phyloP scores from a whole-genome alignment of 2,329 filamentous ascomycete genomes.

The Harringtonia lauricola region DNA sequence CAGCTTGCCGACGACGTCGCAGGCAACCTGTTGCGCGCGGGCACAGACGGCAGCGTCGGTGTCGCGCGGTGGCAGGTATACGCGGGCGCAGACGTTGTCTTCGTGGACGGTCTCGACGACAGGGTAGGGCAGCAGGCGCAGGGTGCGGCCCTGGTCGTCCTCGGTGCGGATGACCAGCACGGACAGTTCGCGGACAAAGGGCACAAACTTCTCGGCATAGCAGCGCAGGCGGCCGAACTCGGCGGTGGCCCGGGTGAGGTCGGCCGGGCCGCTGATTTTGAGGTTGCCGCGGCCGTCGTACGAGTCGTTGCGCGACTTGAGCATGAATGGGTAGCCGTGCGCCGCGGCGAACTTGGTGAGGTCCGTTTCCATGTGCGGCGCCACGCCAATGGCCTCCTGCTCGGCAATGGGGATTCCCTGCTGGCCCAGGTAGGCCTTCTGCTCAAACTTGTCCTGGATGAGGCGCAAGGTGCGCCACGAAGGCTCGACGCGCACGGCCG shows the following conservation, averaged over 20 bases:
- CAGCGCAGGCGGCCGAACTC: constrained; percentile 60
- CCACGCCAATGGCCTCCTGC: constrained; percentile 52
- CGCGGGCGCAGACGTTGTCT: constrained; percentile 88
- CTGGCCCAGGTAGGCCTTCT: constrained; percentile 69
- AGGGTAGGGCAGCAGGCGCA: constrained; percentile 60
- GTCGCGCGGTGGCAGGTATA: constrained; percentile 62
- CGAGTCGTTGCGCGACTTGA: constrained; percentile 81
- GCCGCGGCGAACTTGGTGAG: constrained; percentile 51
- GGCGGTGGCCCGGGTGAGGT: constrained; percentile 52
- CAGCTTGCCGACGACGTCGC: constrained; percentile 67
- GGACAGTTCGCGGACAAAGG: constrained; percentile 77
- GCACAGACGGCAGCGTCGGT: constrained; percentile 50
- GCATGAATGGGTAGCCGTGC: constrained; percentile 79
- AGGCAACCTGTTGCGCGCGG: constrained; percentile 65
- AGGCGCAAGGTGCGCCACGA: constrained; percentile 77
- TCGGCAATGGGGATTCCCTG: constrained; percentile 62
- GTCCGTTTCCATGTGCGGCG: no score
- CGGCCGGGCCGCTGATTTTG: constrained; percentile 31
- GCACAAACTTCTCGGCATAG: constrained; percentile 83
- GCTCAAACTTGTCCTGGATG: constrained; percentile 88
- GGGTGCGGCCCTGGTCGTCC: constrained; percentile 42
- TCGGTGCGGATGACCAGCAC: constrained; percentile 93
- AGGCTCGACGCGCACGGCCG: constrained; percentile 58
- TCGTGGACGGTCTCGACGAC: constrained; percentile 92
- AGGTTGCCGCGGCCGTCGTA: constrained; percentile 78